A percentile compares a stretch with the other conserved stretches of the same genome.
These are phyloP conservation scores for Leishmania amazonensis DNA, from an alignment of 208 protist genomes.

Conservation along the genomic window DNA sequence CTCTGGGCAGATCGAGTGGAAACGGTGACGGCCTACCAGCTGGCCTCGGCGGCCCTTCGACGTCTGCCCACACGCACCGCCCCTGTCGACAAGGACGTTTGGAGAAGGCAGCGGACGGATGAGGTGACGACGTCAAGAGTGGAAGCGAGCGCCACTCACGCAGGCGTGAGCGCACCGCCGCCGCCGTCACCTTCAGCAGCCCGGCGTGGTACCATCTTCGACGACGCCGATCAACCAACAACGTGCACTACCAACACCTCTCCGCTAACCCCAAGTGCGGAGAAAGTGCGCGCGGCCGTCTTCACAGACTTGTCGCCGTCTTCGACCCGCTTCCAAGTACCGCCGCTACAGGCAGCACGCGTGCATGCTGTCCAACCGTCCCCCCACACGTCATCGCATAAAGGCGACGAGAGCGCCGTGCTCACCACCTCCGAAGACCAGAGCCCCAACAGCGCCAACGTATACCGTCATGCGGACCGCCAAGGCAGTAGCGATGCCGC, in stretches of 20 bases:
- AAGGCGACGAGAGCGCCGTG: neutral
- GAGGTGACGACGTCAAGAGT: neutral
- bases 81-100: neutral
- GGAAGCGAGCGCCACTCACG: neutral
- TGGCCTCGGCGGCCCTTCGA: conserved; percentile 1
- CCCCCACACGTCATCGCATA: neutral
- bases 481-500: neutral
- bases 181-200: neutral
- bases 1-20: neutral
- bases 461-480: neutral
- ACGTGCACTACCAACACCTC: neutral
- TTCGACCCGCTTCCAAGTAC: conserved; percentile 6
- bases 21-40: conserved; percentile 1
- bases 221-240: neutral
- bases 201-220: neutral
- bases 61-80: neutral
- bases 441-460: neutral
- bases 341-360: neutral
- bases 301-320: conserved; percentile 2
- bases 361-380: neutral
- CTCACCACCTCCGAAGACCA: neutral
- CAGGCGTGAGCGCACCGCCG: neutral
- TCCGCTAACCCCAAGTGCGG: neutral
- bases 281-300: neutral
- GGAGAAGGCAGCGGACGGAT: neutral